These are phyloP conservation scores for Thalassiosira ordinaria DNA, from an alignment of 352 stramenopile genomes.

Conservation along the genomic window DNA sequence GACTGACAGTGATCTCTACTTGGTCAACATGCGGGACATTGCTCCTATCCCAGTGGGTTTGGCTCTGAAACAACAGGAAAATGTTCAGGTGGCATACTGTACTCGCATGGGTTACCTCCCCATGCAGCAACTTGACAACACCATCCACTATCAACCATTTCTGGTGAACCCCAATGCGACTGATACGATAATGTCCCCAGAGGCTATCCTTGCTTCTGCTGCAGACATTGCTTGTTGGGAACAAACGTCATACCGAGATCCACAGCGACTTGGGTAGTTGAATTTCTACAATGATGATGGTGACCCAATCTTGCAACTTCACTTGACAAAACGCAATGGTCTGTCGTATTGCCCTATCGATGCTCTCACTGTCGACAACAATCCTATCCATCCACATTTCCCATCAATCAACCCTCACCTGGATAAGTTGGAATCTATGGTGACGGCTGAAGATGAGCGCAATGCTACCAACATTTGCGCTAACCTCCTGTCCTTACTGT, in stretches of 20 bases:
- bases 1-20: neutral
- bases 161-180: conserved; percentile 1
- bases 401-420: neutral
- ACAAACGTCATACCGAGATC: too few relatives aligned
- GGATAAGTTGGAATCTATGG: too few relatives aligned
- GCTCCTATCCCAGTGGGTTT: neutral
- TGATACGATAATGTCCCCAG: conserved; percentile 17
- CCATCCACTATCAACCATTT: conserved; percentile 8
- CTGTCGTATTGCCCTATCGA: conserved; percentile 1
- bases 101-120: conserved; percentile 2
- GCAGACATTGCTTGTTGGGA: too few relatives aligned
- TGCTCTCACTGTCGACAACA: neutral
- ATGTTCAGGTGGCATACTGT: neutral
- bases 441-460: too few relatives aligned
- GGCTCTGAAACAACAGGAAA: neutral
- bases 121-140: neutral
- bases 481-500: too few relatives aligned
- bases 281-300: neutral
- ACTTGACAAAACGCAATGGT: neutral
- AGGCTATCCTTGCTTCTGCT: too few relatives aligned
- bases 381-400: neutral
- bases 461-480: too few relatives aligned
- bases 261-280: too few relatives aligned
- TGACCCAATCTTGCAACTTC: neutral
- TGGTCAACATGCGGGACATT: neutral